Evolutionary conservation across 208 protist genomes (phyloP), one percentile per base, ranked within the genome.

Genomic region (Novymonas esmeraldas): DNA sequence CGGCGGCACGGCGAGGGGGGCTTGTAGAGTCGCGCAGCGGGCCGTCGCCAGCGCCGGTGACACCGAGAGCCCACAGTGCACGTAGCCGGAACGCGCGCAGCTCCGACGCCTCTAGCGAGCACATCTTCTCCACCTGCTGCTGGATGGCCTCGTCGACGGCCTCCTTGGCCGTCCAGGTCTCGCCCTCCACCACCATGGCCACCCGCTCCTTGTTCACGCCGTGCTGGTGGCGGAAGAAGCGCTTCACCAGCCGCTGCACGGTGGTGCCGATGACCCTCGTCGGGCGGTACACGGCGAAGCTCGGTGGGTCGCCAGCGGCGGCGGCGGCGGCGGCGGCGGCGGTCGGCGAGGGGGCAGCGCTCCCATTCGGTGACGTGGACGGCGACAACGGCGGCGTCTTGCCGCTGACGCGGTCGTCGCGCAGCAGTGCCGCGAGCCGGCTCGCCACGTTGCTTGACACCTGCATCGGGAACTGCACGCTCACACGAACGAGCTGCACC

Each of bases 151-250:
- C 48, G 52, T 87, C 79, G 42, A 93, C 70, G 16, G 54, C 62
- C 38, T 82, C 80, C 29, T 84, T 79, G 11, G 83, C 70, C 20
- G 59, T 36, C 90, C 90, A 95, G 41, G 73, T 83, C 68, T 95
- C 90, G 13, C 61, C 77, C 50, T 91, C 85, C 42, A 88, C 58
- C 36, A 91, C 78, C 54, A 92, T 74, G 7, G 60, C 73, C 26
- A 95, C 50, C 38, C 87, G 91, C 61, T 91, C 90, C 45, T 80
- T 73, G 60, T 81, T 76, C 39, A 65, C 44, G 20, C 34, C 63
- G 71, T 95, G 87, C 42, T 85, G 77, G 1, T 59, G 36, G n/a
- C 77, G 73, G 41, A 95, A 81, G 61, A 79, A 84, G n/a, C 69
- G 51, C 64, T 88, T 86, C 26, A 48, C 76, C 3, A 90, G 73